A percentile compares a stretch with the other conserved stretches of the same genome.
Evolutionary conservation across 1,139 yeast species (phyloP).

Genomic region (Candida tunisiensis): DNA sequence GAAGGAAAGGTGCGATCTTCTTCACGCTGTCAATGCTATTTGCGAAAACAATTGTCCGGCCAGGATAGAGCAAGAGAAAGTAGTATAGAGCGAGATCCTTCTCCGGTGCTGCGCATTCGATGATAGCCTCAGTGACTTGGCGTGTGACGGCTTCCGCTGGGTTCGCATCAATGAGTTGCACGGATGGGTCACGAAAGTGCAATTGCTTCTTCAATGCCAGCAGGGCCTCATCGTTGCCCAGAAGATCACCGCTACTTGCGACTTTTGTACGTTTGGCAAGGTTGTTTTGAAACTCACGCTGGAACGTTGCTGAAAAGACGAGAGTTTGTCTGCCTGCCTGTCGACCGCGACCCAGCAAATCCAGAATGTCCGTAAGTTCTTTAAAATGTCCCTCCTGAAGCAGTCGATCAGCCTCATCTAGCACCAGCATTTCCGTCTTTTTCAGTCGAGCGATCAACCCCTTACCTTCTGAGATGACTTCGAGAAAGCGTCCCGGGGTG

Average conservation of each 20-base stretch:
- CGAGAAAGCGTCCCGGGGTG: constrained; percentile 90
- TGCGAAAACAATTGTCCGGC: constrained; percentile 80
- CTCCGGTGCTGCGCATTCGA: constrained; percentile 83
- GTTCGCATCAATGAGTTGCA: constrained; percentile 65
- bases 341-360: constrained; percentile 24
- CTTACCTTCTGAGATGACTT: constrained; percentile 43
- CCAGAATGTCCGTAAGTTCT: constrained; percentile 72
- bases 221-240: constrained; percentile 19
- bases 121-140: constrained; percentile 65
- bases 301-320: constrained; percentile 90
- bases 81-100: constrained; percentile 85
- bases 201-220: constrained; percentile 20
- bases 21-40: constrained; percentile 91
- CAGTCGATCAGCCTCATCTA: constrained; percentile 96
- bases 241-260: constrained; percentile 7
- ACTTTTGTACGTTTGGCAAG: constrained; percentile 24
- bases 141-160: constrained; percentile 72
- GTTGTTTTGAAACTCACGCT: constrained; percentile 65
- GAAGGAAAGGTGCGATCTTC: constrained; percentile 61
- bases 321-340: constrained; percentile 65
- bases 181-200: constrained; percentile 20
- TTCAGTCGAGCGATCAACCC: constrained; percentile 33
- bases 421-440: constrained; percentile 50
- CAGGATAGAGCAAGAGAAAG: constrained; percentile 74
- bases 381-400: constrained; percentile 94